These are phyloP conservation scores for Pyracantha coccinea DNA, from an alignment of 331 rosid species.

Conservation along the genomic window DNA sequence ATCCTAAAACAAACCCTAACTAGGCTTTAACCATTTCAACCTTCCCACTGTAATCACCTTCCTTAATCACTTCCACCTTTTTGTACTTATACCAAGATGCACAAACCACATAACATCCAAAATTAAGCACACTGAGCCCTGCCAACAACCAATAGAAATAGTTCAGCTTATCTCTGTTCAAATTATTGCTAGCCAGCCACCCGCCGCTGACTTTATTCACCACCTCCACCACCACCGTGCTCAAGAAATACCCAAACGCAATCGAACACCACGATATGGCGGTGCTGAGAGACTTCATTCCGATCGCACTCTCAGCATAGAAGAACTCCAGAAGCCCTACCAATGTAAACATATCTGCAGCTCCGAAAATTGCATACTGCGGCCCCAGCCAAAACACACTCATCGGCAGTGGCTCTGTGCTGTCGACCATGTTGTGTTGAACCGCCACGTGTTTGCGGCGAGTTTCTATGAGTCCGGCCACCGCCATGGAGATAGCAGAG, in stretches of 20 bases:
- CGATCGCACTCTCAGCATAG: conserved; percentile 61
- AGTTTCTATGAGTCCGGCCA: conserved; percentile 50
- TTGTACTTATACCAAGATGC: conserved; percentile 66
- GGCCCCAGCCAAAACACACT: conserved; percentile 60
- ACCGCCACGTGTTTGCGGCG: conserved; percentile 41
- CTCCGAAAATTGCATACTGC: conserved; percentile 65
- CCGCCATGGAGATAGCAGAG: conserved; percentile 58
- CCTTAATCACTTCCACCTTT: conserved; percentile 29
- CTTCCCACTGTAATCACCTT: conserved; percentile 10
- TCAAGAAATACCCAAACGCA: conserved; percentile 34
- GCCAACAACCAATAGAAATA: conserved; percentile 61
- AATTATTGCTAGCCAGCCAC: conserved; percentile 52
- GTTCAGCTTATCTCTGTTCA: conserved; percentile 50
- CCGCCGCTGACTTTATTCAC: conserved; percentile 76
- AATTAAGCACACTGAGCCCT: conserved; percentile 41
- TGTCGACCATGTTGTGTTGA: conserved; percentile 56
- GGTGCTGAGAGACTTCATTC: conserved; percentile 41
- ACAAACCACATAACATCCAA: conserved; percentile 36
- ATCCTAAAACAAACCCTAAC: not conserved
- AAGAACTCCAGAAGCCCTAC: conserved; percentile 78
- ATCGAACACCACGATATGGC: conserved; percentile 38
- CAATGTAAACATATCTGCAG: conserved; percentile 58
- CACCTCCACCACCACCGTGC: conserved; percentile 57
- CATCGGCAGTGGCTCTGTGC: conserved; percentile 54
- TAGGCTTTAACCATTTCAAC: conserved; percentile 15